These are phyloP conservation scores for Magnolia changhungtana DNA, from an alignment of 164 flowering plant species.

Conservation along the genomic window DNA sequence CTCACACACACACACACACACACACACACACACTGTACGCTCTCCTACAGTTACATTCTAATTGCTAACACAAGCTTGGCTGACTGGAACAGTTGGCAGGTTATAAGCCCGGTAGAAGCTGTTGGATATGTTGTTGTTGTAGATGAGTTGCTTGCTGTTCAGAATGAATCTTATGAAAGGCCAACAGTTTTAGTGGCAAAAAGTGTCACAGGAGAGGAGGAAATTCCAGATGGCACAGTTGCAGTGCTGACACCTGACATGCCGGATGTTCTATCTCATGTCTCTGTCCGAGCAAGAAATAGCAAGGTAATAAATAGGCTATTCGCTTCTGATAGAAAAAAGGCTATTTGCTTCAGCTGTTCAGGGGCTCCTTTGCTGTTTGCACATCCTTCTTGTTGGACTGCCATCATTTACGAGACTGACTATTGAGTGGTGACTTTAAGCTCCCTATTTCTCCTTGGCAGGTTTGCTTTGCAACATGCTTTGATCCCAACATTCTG, in stretches of 20 bases:
- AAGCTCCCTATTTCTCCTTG: slow-evolving; percentile 4
- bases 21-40: too few species aligned
- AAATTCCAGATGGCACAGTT: slow-evolving; percentile 96
- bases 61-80: slow-evolving; percentile 9
- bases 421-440: neutral
- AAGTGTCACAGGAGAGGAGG: slow-evolving; percentile 94
- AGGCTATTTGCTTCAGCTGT: neutral
- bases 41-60: slow-evolving; percentile 12
- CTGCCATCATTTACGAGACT: neutral
- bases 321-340: neutral
- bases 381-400: neutral
- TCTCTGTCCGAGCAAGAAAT: slow-evolving; percentile 98
- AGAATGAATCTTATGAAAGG: slow-evolving; percentile 62
- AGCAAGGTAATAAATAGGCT: slow-evolving; percentile 55
- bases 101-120: slow-evolving; percentile 92
- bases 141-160: slow-evolving; percentile 87
- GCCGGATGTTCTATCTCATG: slow-evolving; percentile 99
- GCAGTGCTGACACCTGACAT: slow-evolving; percentile 97
- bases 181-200: slow-evolving; percentile 90
- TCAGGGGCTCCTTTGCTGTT: slow-evolving; percentile 3
- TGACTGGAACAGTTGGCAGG: slow-evolving; percentile 88
- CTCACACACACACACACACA: too few species aligned
- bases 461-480: slow-evolving; percentile 95
- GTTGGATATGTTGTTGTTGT: slow-evolving; percentile 80
- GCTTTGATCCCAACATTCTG: slow-evolving; percentile 78